Conservation (phyloP, 345 rosid genomes). For the Adansonia digitata region DNA sequence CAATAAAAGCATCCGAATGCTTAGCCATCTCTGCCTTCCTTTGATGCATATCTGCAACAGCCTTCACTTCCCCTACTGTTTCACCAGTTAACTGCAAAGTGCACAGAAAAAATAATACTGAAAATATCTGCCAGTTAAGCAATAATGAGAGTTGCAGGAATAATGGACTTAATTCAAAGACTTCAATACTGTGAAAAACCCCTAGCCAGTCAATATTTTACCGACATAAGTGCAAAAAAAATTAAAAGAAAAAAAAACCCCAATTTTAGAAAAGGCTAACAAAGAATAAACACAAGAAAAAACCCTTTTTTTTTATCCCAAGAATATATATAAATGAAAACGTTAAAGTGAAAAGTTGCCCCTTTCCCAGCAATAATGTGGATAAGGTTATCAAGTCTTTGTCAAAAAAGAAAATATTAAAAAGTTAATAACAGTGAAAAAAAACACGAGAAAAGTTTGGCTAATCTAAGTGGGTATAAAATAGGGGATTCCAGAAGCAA, state of each 20-base stretch:
- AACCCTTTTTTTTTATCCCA: conserved; percentile 15
- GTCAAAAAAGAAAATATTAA: conserved; percentile 9
- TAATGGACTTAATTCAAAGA: conserved; percentile 25
- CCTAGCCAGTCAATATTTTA: conserved; percentile 20
- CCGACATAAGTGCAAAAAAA: neutral
- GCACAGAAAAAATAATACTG: too few species aligned
- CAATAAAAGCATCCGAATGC: conserved; percentile 99
- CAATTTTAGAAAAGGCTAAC: conserved; percentile 19
- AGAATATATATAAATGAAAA: neutral
- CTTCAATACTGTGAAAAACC: conserved; percentile 20
- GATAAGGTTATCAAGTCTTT: conserved; percentile 24
- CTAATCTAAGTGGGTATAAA: neutral
- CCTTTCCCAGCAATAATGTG: conserved; percentile 1
- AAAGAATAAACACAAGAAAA: conserved; percentile 18
- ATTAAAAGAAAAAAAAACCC: neutral
- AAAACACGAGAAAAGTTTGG: neutral
- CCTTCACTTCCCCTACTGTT: conserved; percentile 99
- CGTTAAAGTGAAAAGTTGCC: conserved; percentile 5
- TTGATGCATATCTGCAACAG: conserved; percentile 99
- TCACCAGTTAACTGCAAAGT: conserved; percentile 89
- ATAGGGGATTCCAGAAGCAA: neutral
- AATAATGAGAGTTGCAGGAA: conserved; percentile 48
- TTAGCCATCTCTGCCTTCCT: conserved; percentile 99
- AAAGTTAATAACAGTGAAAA: neutral
- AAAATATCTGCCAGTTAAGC: too few species aligned